Percentiles rank a stretch among this genome's conserved stretches.
phyloP scores from a whole-genome alignment of 345 rosid species.

The Lepidium sativum region DNA sequence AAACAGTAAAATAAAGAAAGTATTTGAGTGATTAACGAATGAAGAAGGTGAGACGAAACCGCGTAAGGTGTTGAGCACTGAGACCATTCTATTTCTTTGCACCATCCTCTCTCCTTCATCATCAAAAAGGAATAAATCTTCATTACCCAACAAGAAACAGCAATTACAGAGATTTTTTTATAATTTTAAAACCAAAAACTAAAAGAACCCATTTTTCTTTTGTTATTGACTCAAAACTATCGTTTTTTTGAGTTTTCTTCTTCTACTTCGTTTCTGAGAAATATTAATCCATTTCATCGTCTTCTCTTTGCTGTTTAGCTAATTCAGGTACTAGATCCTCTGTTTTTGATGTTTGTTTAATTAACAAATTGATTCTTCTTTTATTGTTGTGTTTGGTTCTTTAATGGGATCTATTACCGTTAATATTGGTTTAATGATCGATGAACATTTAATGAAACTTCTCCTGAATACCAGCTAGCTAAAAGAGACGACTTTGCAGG shows the following conservation, averaged over 20 bases:
- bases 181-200: background rate
- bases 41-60: slow-evolving; percentile 30
- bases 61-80: slow-evolving; percentile 17
- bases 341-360: slow-evolving; percentile 6
- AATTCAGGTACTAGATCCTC: slow-evolving; percentile 21
- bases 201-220: background rate
- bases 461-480: background rate
- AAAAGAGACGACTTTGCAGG: slow-evolving; percentile 12
- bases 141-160: slow-evolving; percentile 22
- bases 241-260: background rate
- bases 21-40: background rate
- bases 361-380: background rate
- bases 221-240: slow-evolving; percentile 12
- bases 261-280: background rate
- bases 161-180: background rate
- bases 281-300: background rate
- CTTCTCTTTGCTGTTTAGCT: slow-evolving; percentile 12
- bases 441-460: slow-evolving; percentile 18
- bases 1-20: background rate
- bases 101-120: slow-evolving; percentile 8
- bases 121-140: slow-evolving; percentile 6
- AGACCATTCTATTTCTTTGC: slow-evolving; percentile 5
- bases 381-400: background rate
- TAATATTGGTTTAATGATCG: slow-evolving; percentile 1
- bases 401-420: background rate